Evolutionary conservation across 2,329 filamentous ascomycete species (phyloP).

Genomic region (Aspergillus jensenii): DNA sequence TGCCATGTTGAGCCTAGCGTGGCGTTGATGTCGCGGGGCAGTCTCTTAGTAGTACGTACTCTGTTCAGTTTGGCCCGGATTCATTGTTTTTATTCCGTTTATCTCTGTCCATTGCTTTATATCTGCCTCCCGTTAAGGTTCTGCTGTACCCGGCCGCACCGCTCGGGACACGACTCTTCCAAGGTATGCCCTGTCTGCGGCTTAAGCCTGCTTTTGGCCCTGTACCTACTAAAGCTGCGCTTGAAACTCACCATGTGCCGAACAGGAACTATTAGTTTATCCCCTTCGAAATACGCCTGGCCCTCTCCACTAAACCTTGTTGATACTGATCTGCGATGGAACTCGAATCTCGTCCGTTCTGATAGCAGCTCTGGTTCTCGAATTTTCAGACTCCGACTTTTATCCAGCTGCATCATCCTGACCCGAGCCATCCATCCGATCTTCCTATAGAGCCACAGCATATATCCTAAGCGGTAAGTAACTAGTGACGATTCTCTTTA

Average conservation of each 20-base stretch:
- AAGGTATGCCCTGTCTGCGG: not conserved
- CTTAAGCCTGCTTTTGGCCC: not conserved
- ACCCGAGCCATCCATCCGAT: not conserved
- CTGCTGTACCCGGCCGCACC: not conserved
- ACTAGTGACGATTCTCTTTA: not conserved
- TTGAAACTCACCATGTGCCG: constrained; percentile 1
- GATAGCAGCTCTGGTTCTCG: constrained; percentile 8
- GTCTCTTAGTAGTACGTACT: not conserved
- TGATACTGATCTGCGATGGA: constrained; percentile 6
- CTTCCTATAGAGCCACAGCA: not conserved
- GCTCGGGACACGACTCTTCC: not conserved
- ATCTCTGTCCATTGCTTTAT: not conserved
- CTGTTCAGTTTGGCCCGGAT: not conserved
- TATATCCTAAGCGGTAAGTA: not conserved
- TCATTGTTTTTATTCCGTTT: not conserved
- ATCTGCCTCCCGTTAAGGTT: not conserved
- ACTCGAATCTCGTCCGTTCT: not conserved
- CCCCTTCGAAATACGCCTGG: not conserved
- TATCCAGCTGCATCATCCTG: not conserved
- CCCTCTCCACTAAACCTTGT: not conserved
- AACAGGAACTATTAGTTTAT: constrained; percentile 3
- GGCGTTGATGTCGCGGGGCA: not conserved
- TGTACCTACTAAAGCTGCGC: not conserved
- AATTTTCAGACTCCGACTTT: constrained; percentile 5
- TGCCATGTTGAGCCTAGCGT: not conserved